Base-by-base conservation (phyloP, 2,329 filamentous ascomycete genomes). In the Delphinella strobiligena region DNA sequence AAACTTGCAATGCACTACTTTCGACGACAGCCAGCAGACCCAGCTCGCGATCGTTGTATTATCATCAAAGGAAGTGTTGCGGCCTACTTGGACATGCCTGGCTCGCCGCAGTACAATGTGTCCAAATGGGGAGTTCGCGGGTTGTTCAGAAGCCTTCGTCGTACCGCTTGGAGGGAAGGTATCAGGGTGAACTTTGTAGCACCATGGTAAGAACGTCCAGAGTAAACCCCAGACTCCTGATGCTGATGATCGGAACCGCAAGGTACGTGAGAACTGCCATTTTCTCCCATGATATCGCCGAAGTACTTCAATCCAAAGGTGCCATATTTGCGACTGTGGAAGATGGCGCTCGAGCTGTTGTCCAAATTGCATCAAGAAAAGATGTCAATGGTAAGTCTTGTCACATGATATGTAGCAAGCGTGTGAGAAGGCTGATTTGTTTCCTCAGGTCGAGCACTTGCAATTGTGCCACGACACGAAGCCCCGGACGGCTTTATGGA, bases 11-110 rank as follows among this genome's bases (percentile, higher is more conserved):
- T 38, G 52, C 61, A n/a, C 54, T 62, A 40, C 50, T 46, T 55
- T 12, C 29, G 45, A 3, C 38, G 45, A 22, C 51, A 53, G 33
- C 60, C 62, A 0, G 58, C 61, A n/a, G 53, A 45, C 0, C 49
- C 55, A 0, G 55, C 60, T 1, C 51, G 60, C 5, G 66, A 71
- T 42, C 59, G 68, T 1, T 67, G 66, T 41, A 61, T 72, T 29
- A 65, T 72, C 36, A 62, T 72, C 17, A 69, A 62, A 0, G 64
- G 63, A 4, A 67, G 62, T 40, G 60, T 71, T 50, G 65, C 66
- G 0, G 62, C 60, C 0, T 72, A 61, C 49, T 61, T 68, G 34
- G 69, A 71, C 43, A 61, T 60, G 7, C 62, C 62, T 7, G 59
- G 62, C 51, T 39, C 54, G 67, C 37, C 37, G 2, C 31, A 34